Evolutionary conservation across 768 basidiomycete genomes (phyloP), one percentile per base, ranked within the genome.

Genomic region (Hortiboletus flavorubellus): DNA sequence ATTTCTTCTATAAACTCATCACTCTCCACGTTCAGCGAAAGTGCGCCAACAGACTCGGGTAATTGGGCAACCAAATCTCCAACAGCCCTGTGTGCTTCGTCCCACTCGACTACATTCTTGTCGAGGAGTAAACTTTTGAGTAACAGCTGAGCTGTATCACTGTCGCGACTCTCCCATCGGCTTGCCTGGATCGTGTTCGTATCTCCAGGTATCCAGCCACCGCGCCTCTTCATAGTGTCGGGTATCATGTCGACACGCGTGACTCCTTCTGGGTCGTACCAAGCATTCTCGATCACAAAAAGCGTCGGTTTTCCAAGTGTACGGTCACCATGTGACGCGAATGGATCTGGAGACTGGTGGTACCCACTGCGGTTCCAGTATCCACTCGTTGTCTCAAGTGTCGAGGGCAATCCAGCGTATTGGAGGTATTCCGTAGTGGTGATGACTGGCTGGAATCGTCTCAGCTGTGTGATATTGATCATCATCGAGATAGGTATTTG

Each of bases 391-490:
- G 68, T 68, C 57, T 79, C 77, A 6, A 58, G 46, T 6, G 60
- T 50, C 12, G 65, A 55, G n/a, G 67, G 55, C 5, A 71, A 61
- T 18, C 65, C 68, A 29, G 75, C 68, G 23, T 75, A 66, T n/a
- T 69, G 66, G 23, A 78, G 65, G 56, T 75, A 78, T 46, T 79
- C 78, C 10, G 69, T 57, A 30, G 67, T 60, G 5, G 70, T 70
- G 58, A 78, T 49, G 47, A 74, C 68, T 14, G 72, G 68, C 35
- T 76, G 69, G 8, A 62, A 61, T 41, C 54, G 49, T 46, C 75
- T 73, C 31, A 79, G 53, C 39, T 71, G 70, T 11, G 74, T 68
- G 46, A 79, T 53, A 56, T 77, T 72, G 47, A 78, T 59, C 77
- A 78, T 76, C 53, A 60, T 23, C 16, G 66, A 56, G 38, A 73